These are phyloP conservation scores for Pelomyxa schiedti DNA, from an alignment of 78 protist genomes.

Conservation along the genomic window DNA sequence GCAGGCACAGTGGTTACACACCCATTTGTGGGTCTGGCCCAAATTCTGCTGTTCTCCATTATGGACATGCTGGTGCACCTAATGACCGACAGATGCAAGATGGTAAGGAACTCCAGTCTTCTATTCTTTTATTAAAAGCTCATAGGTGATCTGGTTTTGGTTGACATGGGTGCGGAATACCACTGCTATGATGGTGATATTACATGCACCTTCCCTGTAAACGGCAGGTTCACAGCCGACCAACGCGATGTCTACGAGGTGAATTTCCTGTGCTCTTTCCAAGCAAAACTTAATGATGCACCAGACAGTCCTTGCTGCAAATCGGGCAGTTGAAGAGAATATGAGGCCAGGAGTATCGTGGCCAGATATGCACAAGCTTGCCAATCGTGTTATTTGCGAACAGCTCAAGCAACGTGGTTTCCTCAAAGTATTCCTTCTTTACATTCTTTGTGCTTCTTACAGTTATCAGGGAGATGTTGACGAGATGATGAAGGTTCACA, in stretches of 20 bases:
- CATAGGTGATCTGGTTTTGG: conserved; percentile 51
- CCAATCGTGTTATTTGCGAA: conserved; percentile 26
- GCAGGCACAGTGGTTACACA: conserved; percentile 51
- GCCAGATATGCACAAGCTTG: conserved; percentile 65
- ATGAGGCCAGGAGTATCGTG: conserved; percentile 68
- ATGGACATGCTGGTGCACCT: conserved; percentile 61
- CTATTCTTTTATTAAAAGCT: too few relatives aligned
- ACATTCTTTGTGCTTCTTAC: too few relatives aligned
- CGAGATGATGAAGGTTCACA: conserved; percentile 37
- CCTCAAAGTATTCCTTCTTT: too few relatives aligned
- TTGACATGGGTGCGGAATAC: conserved; percentile 79
- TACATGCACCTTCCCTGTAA: conserved; percentile 76
- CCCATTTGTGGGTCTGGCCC: conserved; percentile 67
- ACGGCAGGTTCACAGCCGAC: conserved; percentile 64
- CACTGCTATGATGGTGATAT: conserved; percentile 76
- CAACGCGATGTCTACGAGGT: conserved; percentile 69
- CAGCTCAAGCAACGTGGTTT: conserved; percentile 40
- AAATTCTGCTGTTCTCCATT: conserved; percentile 60
- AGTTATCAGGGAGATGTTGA: conserved; percentile 51
- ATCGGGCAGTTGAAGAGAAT: conserved; percentile 13
- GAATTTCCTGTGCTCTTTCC: too few relatives aligned
- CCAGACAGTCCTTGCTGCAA: conserved; percentile 56
- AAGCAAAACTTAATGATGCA: too few relatives aligned
- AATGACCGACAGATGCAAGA: conserved; percentile 21
- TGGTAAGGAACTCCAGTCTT: too few relatives aligned